Base-by-base conservation (phyloP, 225 moss, liverwort and hornwort genomes). In the Sphagnum tenellum region DNA sequence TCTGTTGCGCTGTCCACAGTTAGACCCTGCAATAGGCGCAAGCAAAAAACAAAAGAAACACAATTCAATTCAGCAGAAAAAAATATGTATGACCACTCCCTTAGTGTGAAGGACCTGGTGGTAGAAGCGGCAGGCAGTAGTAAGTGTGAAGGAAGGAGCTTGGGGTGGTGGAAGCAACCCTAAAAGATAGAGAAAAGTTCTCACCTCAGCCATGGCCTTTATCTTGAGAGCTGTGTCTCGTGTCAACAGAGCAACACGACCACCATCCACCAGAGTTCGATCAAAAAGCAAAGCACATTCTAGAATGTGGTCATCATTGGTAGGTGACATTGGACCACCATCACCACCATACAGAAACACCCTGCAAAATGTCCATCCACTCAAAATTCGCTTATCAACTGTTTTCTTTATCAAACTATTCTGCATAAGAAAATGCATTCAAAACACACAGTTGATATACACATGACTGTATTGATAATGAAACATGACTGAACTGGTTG, bases 151-250 rank as follows among this genome's bases (percentile, higher is more conserved):
- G 12, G 2, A 8, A 60, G 44, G 8, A 60, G 8, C 3, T 14
- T 44, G 46, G 48, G 6, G 57, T 7, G 57, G 13, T 45, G 51
- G 2, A 11, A 65, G 8, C 46, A 53, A 46, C 3, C 69, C 3
- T 12, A 47, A 45, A 63, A 13, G 12, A 60, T 9, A 63, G 9
- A 63, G 12, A 3, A 14, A 8, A 10, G 56, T 63, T 10, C 14
- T 50, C 67, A 85, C 95, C 95, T 96, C 92, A 8, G 96, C 88
- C 80, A 90, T 82, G 55, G 92, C 92, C 68, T 92, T 96, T 65
- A 96, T 96, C 72, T 83, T 85, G 59, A 96, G 92, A 5, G 96
- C 79, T 8, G 78, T 92, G 71, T 92, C 90, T 56, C 76, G 79
- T 9, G 92, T 92, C 63, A 92, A 53, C 4, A 96, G 74, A 47